Conservation (phyloP, 768 basidiomycete genomes). For the Ephemerocybe angulata region DNA sequence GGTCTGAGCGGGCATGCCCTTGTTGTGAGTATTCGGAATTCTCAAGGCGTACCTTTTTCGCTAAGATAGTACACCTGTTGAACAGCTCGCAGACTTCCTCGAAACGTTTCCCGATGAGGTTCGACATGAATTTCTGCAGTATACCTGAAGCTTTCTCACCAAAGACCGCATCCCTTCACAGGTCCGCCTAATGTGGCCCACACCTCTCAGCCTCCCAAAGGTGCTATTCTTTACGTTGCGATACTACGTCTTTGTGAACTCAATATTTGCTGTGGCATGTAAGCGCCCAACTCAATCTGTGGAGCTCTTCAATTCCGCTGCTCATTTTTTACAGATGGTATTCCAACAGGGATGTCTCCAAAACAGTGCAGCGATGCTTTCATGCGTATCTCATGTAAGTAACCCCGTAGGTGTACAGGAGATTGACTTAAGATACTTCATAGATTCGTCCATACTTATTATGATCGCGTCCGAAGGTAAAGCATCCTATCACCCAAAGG, state of each 20-base stretch:
- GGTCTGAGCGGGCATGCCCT: neutral
- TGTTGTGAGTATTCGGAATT: neutral
- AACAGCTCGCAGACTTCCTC: neutral
- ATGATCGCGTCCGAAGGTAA: conserved; percentile 3
- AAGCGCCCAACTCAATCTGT: neutral
- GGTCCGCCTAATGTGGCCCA: conserved; percentile 4
- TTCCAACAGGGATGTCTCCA: neutral
- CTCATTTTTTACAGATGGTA: neutral
- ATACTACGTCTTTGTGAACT: neutral
- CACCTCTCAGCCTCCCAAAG: conserved; percentile 1
- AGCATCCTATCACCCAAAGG: neutral
- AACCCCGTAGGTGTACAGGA: neutral
- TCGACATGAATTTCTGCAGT: neutral
- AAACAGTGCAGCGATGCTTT: neutral
- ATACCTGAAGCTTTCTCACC: too few relatives aligned
- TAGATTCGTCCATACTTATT: neutral
- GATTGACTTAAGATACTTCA: neutral
- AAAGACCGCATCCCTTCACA: neutral
- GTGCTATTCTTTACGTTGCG: conserved; percentile 1
- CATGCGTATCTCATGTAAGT: neutral
- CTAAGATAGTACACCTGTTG: neutral
- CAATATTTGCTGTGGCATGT: neutral
- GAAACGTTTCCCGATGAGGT: conserved; percentile 1
- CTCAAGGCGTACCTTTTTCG: neutral
- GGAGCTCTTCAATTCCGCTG: too few relatives aligned